phyloP scores from a whole-genome alignment of 1,139 yeast species.

The Yamadazyma oceani region DNA sequence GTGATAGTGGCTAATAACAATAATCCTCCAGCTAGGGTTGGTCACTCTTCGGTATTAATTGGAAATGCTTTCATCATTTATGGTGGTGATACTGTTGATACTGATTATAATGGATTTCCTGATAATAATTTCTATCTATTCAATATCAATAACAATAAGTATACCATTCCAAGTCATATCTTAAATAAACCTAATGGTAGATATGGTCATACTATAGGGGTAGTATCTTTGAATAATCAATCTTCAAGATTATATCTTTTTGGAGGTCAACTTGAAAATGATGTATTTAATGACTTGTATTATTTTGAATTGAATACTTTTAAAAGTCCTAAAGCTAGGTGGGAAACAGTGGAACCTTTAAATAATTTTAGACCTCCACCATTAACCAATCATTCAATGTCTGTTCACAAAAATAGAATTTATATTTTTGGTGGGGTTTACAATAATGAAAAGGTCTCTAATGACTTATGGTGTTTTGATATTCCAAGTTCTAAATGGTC shows the following conservation, averaged over 20 bases:
- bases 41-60: conserved; percentile 88
- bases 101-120: conserved; percentile 76
- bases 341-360: conserved; percentile 71
- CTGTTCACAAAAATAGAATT: conserved; percentile 72
- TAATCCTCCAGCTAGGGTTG: conserved; percentile 94
- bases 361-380: conserved; percentile 75
- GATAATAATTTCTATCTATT: conserved; percentile 87
- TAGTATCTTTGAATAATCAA: conserved; percentile 58
- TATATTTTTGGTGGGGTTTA: conserved; percentile 93
- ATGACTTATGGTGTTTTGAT: conserved; percentile 83
- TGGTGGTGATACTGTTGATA: conserved; percentile 95
- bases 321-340: conserved; percentile 76
- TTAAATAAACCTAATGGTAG: conserved; percentile 89
- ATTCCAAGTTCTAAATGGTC: conserved; percentile 71
- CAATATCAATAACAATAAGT: conserved; percentile 84
- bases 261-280: conserved; percentile 95
- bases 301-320: conserved; percentile 88
- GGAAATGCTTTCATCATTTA: conserved; percentile 95
- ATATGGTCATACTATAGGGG: conserved; percentile 82
- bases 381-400: conserved; percentile 88
- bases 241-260: conserved; percentile 79
- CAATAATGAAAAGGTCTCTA: conserved; percentile 70
- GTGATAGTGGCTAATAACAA: conserved; percentile 54
- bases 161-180: conserved; percentile 84
- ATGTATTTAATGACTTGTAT: conserved; percentile 81